Base-by-base conservation (phyloP, 805 yeast genomes). In the Pichia membranifaciens region DNA sequence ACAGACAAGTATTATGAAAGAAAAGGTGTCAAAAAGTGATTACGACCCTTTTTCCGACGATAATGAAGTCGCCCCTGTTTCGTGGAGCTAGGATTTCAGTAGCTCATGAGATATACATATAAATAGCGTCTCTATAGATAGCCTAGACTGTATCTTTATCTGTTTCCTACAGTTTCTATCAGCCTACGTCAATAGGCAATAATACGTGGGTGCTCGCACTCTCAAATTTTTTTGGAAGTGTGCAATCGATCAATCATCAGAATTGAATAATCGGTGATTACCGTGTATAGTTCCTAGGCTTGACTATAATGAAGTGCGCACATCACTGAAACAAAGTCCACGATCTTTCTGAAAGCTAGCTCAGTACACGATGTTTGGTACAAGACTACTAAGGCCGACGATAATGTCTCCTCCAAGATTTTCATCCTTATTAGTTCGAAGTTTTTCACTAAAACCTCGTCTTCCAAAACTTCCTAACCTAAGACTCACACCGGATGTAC, bases 401-500 rank as follows among this genome's bases (percentile, higher is more conserved):
- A 37, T 46, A 16, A 48, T 37, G n/a, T 17, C 17, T 5, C 4
- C 29, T 15, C 40, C 43, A 16, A 29, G 17, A 16, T 18, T 21
- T n/a, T 10, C 29, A 25, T 12, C 18, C 17, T 5, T 12, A 17
- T n/a, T 22, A 4, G 16, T 43, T 7, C 45, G 54, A 43, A 41
- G 32, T 9, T 18, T 59, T 7, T 56, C 64, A 5, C 47, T 60
- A n/a, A 55, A 45, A 31, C 61, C 61, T 44, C 51, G 51, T 32
- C 41, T 53, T 12, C 58, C 64, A 38, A 48, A 46, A 12, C 45
- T 57, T 4, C 51, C 56, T 18, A 51, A 53, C 2, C 54, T 79
- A 68, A 81, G 79, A 54, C 71, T 75, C 41, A 78, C 80, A 50
- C 82, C 83, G 49, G 95, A 87, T 68, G 91, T 95, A 32, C 87